phyloP scores from a whole-genome alignment of 495 filamentous ascomycete genomes.

The Sporormia fimetaria region DNA sequence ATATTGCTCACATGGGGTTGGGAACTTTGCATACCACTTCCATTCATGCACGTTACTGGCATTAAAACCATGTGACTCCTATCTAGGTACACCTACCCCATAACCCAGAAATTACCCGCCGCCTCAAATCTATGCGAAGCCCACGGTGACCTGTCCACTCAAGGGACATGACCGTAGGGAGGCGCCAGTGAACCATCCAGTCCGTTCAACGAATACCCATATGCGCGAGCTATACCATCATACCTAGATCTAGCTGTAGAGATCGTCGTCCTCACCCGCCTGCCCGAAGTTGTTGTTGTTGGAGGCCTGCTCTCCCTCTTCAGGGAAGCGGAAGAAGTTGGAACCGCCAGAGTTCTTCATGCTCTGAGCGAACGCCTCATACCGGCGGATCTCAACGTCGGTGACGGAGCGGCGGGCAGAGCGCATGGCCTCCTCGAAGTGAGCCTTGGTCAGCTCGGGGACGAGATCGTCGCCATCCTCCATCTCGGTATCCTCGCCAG shows the following conservation, averaged over 20 bases:
- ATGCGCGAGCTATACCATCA: background rate
- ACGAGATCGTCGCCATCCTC: conserved; percentile 88
- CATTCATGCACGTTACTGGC: too few species aligned
- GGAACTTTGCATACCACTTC: too few species aligned
- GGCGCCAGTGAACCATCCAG: conserved; percentile 1
- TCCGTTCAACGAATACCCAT: too few species aligned
- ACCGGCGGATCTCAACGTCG: conserved; percentile 92
- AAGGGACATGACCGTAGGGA: too few species aligned
- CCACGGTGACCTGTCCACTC: too few species aligned
- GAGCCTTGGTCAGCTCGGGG: conserved; percentile 87
- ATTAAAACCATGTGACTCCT: too few species aligned
- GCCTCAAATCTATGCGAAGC: too few species aligned
- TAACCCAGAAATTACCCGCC: too few species aligned
- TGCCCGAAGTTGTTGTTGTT: conserved; percentile 23
- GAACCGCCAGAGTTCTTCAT: conserved; percentile 96
- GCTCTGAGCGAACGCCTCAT: conserved; percentile 96
- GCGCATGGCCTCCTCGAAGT: conserved; percentile 98
- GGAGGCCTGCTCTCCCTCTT: conserved; percentile 26
- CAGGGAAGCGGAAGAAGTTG: conserved; percentile 93
- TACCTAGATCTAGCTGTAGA: conserved; percentile 24
- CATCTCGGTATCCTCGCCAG: conserved; percentile 62
- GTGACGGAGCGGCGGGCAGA: conserved; percentile 83
- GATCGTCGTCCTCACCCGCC: conserved; percentile 31
- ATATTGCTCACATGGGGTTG: too few species aligned
- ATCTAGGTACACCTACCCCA: too few species aligned